Conservation (phyloP, 169 alveolate species). For the Cryptosporidium canis region DNA sequence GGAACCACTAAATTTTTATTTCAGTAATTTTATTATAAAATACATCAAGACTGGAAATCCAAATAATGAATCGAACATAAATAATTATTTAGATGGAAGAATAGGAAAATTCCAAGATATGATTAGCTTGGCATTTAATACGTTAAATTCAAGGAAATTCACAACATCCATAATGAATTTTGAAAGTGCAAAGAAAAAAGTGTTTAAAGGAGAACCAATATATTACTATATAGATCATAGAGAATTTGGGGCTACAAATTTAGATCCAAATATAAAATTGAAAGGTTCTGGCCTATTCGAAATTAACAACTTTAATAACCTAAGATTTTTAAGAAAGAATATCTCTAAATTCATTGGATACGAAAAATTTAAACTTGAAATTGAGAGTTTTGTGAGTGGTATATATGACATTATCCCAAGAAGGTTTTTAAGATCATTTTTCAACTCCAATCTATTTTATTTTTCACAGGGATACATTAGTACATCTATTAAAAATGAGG, state of each 20-base stretch:
- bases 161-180: not conserved
- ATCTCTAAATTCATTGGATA: not conserved
- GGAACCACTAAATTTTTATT: constrained; percentile 36
- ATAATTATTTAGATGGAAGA: not conserved
- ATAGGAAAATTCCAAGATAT: not conserved
- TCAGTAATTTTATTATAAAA: constrained; percentile 20
- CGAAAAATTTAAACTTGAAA: not conserved
- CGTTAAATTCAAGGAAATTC: not conserved
- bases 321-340: constrained; percentile 4
- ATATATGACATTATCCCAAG: constrained; percentile 49
- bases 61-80: not conserved
- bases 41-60: constrained; percentile 5
- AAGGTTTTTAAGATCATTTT: constrained; percentile 38
- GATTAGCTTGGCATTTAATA: not conserved
- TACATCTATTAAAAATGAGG: not conserved
- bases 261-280: not conserved
- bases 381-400: constrained; percentile 26
- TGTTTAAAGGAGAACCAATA: not conserved
- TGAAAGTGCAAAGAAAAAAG: constrained; percentile 28
- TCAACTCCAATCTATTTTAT: not conserved
- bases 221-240: constrained; percentile 15
- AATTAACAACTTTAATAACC: constrained; percentile 6
- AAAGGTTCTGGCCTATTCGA: not conserved
- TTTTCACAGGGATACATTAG: constrained; percentile 15
- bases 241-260: not conserved